These are phyloP conservation scores for Paspalum vaginatum DNA, from an alignment of 176 grass and related monocot species.

Conservation along the genomic window DNA sequence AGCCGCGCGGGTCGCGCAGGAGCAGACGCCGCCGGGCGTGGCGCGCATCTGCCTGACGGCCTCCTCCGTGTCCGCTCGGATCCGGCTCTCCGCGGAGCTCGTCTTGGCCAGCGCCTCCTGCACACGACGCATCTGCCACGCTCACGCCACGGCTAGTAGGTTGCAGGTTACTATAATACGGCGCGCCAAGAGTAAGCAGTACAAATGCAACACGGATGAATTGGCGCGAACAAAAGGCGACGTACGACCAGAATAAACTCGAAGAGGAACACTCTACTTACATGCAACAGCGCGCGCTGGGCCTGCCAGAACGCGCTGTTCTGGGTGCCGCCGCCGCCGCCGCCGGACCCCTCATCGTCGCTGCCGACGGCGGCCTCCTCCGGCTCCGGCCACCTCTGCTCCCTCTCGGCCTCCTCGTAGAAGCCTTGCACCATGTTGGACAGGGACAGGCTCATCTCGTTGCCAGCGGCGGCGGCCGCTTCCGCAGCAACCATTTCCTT, in stretches of 20 bases:
- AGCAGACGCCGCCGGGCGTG: conserved; percentile 32
- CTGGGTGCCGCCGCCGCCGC: not conserved
- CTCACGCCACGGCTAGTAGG: too few species aligned
- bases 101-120: conserved; percentile 60
- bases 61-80: conserved; percentile 51
- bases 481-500: conserved; percentile 13
- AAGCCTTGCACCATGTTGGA: conserved; percentile 63
- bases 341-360: conserved; percentile 38
- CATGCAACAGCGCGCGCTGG: conserved; percentile 53
- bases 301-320: conserved; percentile 63
- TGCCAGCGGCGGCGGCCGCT: not conserved
- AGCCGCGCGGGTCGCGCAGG: conserved; percentile 41
- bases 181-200: too few species aligned
- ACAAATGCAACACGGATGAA: too few species aligned
- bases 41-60: conserved; percentile 49
- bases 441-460: conserved; percentile 55
- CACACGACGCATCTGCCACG: not conserved
- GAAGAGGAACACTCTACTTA: too few species aligned
- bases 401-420: conserved; percentile 60
- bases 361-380: not conserved
- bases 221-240: too few species aligned
- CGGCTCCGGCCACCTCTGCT: conserved; percentile 23
- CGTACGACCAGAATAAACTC: too few species aligned
- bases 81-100: conserved; percentile 61
- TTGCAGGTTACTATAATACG: too few species aligned